phyloP scores from a whole-genome alignment of 352 stramenopile genomes.

The Phytophthora colocasiae region DNA sequence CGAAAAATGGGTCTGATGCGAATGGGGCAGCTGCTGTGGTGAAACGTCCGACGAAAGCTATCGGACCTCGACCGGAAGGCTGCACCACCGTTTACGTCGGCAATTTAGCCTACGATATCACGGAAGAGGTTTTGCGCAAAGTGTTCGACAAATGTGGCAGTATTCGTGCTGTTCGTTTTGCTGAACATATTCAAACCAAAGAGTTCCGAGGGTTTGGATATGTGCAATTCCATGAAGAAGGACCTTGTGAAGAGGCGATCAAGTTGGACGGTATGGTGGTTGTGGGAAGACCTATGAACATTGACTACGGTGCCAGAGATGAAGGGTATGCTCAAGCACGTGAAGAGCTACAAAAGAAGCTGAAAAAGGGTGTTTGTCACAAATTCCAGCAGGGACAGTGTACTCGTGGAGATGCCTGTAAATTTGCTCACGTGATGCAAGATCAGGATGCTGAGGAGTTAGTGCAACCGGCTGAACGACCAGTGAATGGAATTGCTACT shows the following conservation, averaged over 20 bases:
- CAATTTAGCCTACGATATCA: slow-evolving; percentile 96
- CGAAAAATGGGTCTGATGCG: slow-evolving; percentile 46
- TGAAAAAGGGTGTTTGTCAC: slow-evolving; percentile 81
- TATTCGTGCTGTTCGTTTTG: slow-evolving; percentile 84
- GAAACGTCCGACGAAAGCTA: slow-evolving; percentile 50
- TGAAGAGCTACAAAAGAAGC: slow-evolving; percentile 76
- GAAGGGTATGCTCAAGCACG: slow-evolving; percentile 70
- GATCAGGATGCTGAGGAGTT: slow-evolving; percentile 65
- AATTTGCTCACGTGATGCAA: slow-evolving; percentile 76
- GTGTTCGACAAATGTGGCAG: slow-evolving; percentile 81
- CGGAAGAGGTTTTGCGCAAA: slow-evolving; percentile 87
- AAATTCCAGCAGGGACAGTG: slow-evolving; percentile 75
- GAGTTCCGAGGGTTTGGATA: slow-evolving; percentile 89
- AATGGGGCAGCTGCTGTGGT: slow-evolving; percentile 6
- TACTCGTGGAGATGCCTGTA: slow-evolving; percentile 66
- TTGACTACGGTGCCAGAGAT: slow-evolving; percentile 81
- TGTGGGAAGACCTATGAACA: slow-evolving; percentile 84
- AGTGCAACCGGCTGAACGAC: slow-evolving; percentile 43
- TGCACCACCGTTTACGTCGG: slow-evolving; percentile 96
- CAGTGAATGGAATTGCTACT: slow-evolving; percentile 28
- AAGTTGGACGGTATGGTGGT: slow-evolving; percentile 80
- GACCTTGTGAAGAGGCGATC: slow-evolving; percentile 88
- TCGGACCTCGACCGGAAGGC: slow-evolving; percentile 73
- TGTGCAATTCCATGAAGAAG: slow-evolving; percentile 94
- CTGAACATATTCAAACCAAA: slow-evolving; percentile 86